A percentile compares a stretch with the other conserved stretches of the same genome.
Evolutionary conservation across 2,329 filamentous ascomycete species (phyloP).

Genomic region (Diaporthe vaccinii): DNA sequence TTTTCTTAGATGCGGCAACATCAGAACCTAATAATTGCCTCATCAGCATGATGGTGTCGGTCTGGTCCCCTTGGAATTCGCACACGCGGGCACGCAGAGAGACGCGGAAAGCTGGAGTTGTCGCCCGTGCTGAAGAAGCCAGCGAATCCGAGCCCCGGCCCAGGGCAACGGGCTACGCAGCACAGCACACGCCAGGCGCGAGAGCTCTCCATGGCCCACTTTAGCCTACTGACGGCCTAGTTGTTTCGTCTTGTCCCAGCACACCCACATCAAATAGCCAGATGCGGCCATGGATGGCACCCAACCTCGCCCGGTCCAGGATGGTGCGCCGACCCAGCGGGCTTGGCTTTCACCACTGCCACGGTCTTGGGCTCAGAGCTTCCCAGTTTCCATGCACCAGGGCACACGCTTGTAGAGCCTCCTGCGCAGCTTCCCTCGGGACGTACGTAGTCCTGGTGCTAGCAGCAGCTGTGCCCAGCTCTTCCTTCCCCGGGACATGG

Average conservation of each 20-base stretch:
- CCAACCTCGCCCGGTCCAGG: not conserved
- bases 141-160: not conserved
- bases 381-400: not conserved
- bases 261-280: slow-evolving; percentile 14
- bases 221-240: not conserved
- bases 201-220: not conserved
- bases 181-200: not conserved
- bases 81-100: not conserved
- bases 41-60: not conserved
- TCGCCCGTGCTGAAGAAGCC: not conserved
- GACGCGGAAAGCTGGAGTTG: not conserved
- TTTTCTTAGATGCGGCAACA: not conserved
- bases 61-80: not conserved
- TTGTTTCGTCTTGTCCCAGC: not conserved
- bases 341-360: slow-evolving; percentile 14
- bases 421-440: slow-evolving; percentile 1
- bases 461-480: not conserved
- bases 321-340: not conserved
- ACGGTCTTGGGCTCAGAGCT: not conserved
- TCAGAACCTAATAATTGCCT: not conserved
- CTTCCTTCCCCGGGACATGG: not conserved
- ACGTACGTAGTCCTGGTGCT: not conserved
- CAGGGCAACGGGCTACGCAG: not conserved
- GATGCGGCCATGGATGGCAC: slow-evolving; percentile 2
- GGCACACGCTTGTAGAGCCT: slow-evolving; percentile 1